A percentile compares a stretch with the other conserved stretches of the same genome.
These are phyloP conservation scores for Hericium erinaceus DNA, from an alignment of 768 basidiomycete species.

Conservation along the genomic window DNA sequence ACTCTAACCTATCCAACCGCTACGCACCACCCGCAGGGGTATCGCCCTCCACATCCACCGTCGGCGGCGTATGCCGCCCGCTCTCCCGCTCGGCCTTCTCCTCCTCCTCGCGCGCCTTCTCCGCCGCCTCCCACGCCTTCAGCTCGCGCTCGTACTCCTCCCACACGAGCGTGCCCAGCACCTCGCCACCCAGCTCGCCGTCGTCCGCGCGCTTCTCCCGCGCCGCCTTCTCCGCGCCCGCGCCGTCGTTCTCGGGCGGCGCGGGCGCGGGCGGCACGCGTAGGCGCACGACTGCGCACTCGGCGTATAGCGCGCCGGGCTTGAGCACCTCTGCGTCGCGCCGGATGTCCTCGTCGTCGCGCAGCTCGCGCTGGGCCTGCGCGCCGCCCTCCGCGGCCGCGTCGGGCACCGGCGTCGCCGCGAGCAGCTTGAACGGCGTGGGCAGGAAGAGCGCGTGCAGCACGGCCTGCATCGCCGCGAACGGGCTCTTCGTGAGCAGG, in stretches of 20 bases:
- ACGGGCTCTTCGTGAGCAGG: constrained; percentile 61
- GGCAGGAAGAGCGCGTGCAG: constrained; percentile 77
- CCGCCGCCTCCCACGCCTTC: constrained; percentile 49
- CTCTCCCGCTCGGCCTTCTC: not conserved
- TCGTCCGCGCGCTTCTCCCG: constrained; percentile 41
- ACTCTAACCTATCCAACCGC: not conserved
- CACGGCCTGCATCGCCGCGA: constrained; percentile 60
- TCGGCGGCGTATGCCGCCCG: constrained; percentile 2
- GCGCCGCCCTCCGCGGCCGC: not conserved
- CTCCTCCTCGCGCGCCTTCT: not conserved
- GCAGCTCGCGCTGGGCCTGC: constrained; percentile 10
- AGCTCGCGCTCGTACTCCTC: constrained; percentile 62
- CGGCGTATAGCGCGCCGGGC: constrained; percentile 69
- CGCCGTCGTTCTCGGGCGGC: constrained; percentile 9
- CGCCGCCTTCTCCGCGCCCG: constrained; percentile 19
- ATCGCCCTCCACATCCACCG: not conserved
- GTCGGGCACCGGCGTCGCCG: constrained; percentile 16
- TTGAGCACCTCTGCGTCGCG: constrained; percentile 54
- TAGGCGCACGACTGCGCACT: constrained; percentile 53
- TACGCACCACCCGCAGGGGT: not conserved
- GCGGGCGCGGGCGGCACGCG: constrained; percentile 14
- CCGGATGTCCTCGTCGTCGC: not conserved
- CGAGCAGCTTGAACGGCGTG: constrained; percentile 58
- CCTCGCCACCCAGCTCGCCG: constrained; percentile 63
- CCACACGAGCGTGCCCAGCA: constrained; percentile 62